Evolutionary conservation across 2,329 filamentous ascomycete species (phyloP).

Genomic region (Aspergillus bombycis): DNA sequence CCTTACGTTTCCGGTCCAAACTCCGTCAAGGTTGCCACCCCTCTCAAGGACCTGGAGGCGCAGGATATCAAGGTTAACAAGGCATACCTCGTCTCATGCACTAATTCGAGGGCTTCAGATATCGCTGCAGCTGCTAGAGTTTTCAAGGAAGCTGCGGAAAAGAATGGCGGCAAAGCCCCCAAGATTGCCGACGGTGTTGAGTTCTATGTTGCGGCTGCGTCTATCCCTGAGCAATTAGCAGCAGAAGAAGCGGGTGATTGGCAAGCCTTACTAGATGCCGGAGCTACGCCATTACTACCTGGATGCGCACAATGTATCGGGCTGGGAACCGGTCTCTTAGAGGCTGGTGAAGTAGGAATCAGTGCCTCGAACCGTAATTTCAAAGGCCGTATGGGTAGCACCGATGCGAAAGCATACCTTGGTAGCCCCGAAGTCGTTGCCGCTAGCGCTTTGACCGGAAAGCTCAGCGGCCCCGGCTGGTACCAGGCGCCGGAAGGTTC

Average conservation of each 20-base stretch:
- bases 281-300: conserved; percentile 70
- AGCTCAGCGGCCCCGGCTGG: conserved; percentile 68
- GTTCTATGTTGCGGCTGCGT: conserved; percentile 90
- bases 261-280: conserved; percentile 79
- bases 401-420: conserved; percentile 80
- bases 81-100: conserved; percentile 88
- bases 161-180: conserved; percentile 63
- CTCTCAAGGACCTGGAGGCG: conserved; percentile 71
- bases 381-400: conserved; percentile 85
- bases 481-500: conserved; percentile 73
- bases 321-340: conserved; percentile 75
- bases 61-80: conserved; percentile 79
- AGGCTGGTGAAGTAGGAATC: conserved; percentile 85
- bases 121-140: conserved; percentile 80
- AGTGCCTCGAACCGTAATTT: conserved; percentile 85
- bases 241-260: conserved; percentile 84
- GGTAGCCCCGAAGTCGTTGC: conserved; percentile 90
- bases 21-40: conserved; percentile 83
- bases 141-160: conserved; percentile 73
- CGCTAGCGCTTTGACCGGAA: conserved; percentile 72
- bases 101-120: conserved; percentile 81
- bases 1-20: conserved; percentile 88
- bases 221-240: conserved; percentile 71
- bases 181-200: conserved; percentile 76
- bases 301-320: conserved; percentile 88